A percentile compares a stretch with the other conserved stretches of the same genome.
Evolutionary conservation across 768 basidiomycete genomes (phyloP).

Genomic region (Mycena polygramma): DNA sequence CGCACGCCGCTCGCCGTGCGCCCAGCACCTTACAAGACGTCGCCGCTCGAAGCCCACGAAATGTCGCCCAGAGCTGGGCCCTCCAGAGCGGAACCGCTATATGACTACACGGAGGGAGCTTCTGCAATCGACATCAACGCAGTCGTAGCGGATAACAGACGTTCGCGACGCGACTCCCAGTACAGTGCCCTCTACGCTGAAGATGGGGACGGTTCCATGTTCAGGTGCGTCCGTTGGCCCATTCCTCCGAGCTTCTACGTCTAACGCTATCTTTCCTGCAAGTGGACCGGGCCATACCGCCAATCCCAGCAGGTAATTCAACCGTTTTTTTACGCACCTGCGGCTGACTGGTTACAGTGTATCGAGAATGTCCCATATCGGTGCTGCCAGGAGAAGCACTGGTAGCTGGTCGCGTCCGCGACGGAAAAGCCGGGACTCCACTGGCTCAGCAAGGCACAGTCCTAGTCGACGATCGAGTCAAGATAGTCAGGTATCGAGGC

Average conservation of each 20-base stretch:
- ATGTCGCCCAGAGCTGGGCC: slow-evolving; percentile 58
- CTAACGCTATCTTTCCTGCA: neutral
- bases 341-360: slow-evolving; percentile 52
- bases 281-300: slow-evolving; percentile 79
- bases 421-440: slow-evolving; percentile 66
- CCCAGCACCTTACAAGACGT: slow-evolving; percentile 16
- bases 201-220: slow-evolving; percentile 76
- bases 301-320: slow-evolving; percentile 69
- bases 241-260: neutral
- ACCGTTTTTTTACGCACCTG: neutral
- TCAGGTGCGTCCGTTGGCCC: slow-evolving; percentile 45
- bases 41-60: slow-evolving; percentile 45
- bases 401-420: slow-evolving; percentile 64
- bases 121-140: slow-evolving; percentile 78
- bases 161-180: slow-evolving; percentile 77
- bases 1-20: neutral
- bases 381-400: slow-evolving; percentile 68
- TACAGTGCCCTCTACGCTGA: slow-evolving; percentile 69
- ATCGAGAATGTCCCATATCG: slow-evolving; percentile 81
- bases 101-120: slow-evolving; percentile 92
- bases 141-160: slow-evolving; percentile 65
- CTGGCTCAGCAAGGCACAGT: slow-evolving; percentile 45
- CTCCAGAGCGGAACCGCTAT: slow-evolving; percentile 39
- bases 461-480: slow-evolving; percentile 59
- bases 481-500: slow-evolving; percentile 59